Percentiles rank a stretch among this genome's conserved stretches.
phyloP scores from a whole-genome alignment of 306 rosid genomes.

The Sophora flavescens region DNA sequence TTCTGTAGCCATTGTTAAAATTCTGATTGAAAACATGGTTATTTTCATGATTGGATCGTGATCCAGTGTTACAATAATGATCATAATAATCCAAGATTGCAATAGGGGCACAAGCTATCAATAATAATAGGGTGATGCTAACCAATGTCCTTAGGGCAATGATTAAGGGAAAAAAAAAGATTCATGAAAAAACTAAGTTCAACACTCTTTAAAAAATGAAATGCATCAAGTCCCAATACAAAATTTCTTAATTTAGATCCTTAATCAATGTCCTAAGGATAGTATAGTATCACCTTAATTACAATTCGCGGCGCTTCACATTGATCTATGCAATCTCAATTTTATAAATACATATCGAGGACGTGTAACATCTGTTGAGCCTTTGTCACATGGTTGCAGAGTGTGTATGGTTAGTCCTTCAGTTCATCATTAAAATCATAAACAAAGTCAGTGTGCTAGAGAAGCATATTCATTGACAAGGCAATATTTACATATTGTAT shows the following conservation, averaged over 20 bases:
- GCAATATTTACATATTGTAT: not conserved
- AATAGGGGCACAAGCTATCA: not conserved
- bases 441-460: not conserved
- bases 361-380: not conserved
- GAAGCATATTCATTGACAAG: too few species aligned
- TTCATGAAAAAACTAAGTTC: too few species aligned
- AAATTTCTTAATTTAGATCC: too few species aligned
- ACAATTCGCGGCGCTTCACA: not conserved
- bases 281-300: not conserved
- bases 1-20: too few species aligned
- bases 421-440: slow-evolving; percentile 26
- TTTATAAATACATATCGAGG: not conserved
- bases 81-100: slow-evolving; percentile 1
- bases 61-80: slow-evolving; percentile 1
- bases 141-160: too few species aligned
- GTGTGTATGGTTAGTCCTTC: slow-evolving; percentile 37
- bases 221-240: too few species aligned
- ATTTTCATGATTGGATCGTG: not conserved
- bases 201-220: too few species aligned
- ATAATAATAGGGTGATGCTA: too few species aligned
- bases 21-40: not conserved
- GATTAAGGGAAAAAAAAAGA: too few species aligned
- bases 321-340: not conserved
- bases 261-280: too few species aligned
- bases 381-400: slow-evolving; percentile 17